Base-by-base conservation (phyloP, 371 early-diverging fungal species). In the Mycotypha africana region DNA sequence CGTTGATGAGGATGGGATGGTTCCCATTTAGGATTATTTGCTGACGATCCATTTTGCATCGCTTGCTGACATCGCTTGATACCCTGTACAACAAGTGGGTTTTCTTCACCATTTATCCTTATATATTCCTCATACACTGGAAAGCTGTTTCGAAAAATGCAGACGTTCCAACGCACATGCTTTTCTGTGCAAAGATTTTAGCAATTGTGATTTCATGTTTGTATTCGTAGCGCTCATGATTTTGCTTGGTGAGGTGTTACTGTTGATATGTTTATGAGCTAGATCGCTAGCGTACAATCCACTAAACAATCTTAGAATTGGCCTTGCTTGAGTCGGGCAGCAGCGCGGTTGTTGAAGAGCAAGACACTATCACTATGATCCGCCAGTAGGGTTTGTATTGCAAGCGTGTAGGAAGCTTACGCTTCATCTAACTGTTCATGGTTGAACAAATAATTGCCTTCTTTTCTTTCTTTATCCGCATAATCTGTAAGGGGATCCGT, bases 341-440 rank as follows among this genome's bases (percentile, higher is more conserved):
- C 82, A 0, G 97, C 93, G n/a, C 95, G 86, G 65, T 97, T 96
- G 65, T 93, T 94, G 59, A 65, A 74, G 14, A 92, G 56, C 0
- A 84, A 42, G 4, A 86, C 69, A n/a, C 84, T 51, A 19, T 78
- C 65, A 3, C 77, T 44, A 47, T 92, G 93, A 16, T 76, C 73
- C 4, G 53, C 24, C 4, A 81, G 82, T 2, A 87, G 55, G 12
- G 58, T 45, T 25, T 60, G 45, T 10, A 94, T 76, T 0, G 94
- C 92, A 11, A 54, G 56, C 0, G 80, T 76, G 64, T 97, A 97
- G 12, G 70, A 61, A 6, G 54, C 56, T 32, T 86, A 86, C 0
- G 97, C 93, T 8, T 88, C 88, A 20, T 70, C 84, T 66, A 81
- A 95, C 59, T 93, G 92, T 0, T 96, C 96, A 19, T 85, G 69